Base-by-base conservation (phyloP, 768 basidiomycete genomes). In the Termitomyces sp. region DNA sequence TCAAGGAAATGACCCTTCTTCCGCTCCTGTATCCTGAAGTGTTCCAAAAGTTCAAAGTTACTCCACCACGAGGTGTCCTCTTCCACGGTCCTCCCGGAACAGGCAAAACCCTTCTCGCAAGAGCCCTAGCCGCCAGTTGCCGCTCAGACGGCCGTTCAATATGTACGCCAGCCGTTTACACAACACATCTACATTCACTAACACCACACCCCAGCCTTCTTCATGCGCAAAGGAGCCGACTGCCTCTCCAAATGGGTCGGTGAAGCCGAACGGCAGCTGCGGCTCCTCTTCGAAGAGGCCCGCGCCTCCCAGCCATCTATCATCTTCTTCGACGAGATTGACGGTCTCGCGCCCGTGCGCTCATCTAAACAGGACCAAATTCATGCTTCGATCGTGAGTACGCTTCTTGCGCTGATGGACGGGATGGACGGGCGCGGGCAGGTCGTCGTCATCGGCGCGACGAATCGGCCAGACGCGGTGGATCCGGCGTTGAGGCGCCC, bases 51-150 rank as follows among this genome's bases (percentile, higher is more conserved):
- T 96, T 98, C 72, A 87, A 85, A 53, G 85, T 99, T 41, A 98
- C 94, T 0, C 97, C 97, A 44, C 97, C 97, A 2, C 82, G 97
- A 34, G 97, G 97, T 52, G 97, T 99, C 0, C 76, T 99, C 22
- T 97, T 99, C 74, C 96, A 98, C 68, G 97, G 97, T 16, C 97
- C 97, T 11, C 97, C 97, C 0, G 97, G 97, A n/a, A 99, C 97
- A 0, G 97, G 97, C 48, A 95, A 95, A 73, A 99, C 97, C 0
- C 79, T 99, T 0, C 76, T 99, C 16, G 97, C 97, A 0, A 80
- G 97, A 59, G 97, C 97, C 3, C 78, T 99, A 6, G 96, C 97
- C 1, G 92, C 96, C 0, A 96, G 91, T 61, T 95, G 92, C 70
- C 84, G 91, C 34, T 86, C 88, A 0, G 86, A 91, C 37, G 94